Base-by-base conservation (phyloP, 352 stramenopile species). In the Pythium rhizo-oryzae region DNA sequence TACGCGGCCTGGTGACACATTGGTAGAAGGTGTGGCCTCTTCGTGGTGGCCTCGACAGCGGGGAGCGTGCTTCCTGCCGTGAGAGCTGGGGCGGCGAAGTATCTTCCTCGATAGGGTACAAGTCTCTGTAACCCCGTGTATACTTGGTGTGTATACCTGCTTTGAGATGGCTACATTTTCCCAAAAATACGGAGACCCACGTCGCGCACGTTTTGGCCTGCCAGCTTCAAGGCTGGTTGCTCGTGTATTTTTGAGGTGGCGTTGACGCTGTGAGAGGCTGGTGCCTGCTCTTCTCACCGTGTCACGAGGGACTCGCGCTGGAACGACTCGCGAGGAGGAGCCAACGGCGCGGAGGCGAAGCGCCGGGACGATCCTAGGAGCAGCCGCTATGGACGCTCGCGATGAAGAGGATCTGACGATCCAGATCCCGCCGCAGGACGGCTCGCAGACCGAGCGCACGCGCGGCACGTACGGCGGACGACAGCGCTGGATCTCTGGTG, bases 351-450 rank as follows among this genome's bases (percentile, higher is more conserved):
- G 41, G 41, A 16, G 41, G 41, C 41, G n/a, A n/a, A n/a, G 6
- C 41, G 46, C 12, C 15, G 18, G 46, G 35, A 47, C 41, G 41
- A 19, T 19, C 11, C 43, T 6, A 8, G 23, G 13, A 23, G 30
- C 9, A 24, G 37, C 23, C 23, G 33, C 33, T 19, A 70, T 70
- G 63, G 78, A 87, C 60, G 58, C 46, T 18, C 71, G 82, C 41
- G 80, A 89, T 49, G 82, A 91, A 75, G 80, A 86, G 41, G 82
- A 91, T 50, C 52, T 91, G 55, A 89, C 79, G 21, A 91, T 89
- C 68, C 80, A 91, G 74, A 91, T 91, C 65, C 82, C 82, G 9
- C 65, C 74, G 19, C 77, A 82, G 33, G 85, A 93, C 70, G 84
- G 83, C 9, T 90, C 82, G 18, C 82, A 91, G 70, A 91, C 84